Evolutionary conservation across 306 rosid species (phyloP).

Genomic region (Cucurbita pepo): DNA sequence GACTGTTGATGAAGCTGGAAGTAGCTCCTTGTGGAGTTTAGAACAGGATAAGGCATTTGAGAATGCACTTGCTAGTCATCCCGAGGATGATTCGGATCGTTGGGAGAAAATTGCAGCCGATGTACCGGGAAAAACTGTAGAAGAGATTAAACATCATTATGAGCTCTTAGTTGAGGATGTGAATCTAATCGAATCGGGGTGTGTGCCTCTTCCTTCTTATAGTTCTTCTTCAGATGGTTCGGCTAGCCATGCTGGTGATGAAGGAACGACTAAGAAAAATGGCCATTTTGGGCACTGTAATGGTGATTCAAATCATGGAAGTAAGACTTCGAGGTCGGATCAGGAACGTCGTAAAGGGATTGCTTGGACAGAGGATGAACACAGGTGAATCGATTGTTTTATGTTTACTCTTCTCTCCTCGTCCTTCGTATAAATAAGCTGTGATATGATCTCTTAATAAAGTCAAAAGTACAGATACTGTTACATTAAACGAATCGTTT

Average conservation of each 20-base stretch:
- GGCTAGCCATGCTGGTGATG: constrained; percentile 57
- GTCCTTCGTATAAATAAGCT: not conserved
- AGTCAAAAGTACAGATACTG: not conserved
- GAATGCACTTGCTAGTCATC: constrained; percentile 62
- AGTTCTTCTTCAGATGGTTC: constrained; percentile 71
- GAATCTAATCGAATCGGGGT: constrained; percentile 69
- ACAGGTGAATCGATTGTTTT: constrained; percentile 44
- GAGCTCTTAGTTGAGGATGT: constrained; percentile 72
- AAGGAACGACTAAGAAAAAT: constrained; percentile 61
- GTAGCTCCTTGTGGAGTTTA: constrained; percentile 69
- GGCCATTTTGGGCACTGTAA: constrained; percentile 22
- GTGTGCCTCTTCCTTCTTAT: constrained; percentile 69
- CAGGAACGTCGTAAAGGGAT: constrained; percentile 96
- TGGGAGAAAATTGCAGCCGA: constrained; percentile 83
- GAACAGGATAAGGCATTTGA: constrained; percentile 92
- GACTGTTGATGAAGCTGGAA: constrained; percentile 53
- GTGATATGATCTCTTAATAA: not conserved
- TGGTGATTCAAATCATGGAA: constrained; percentile 63
- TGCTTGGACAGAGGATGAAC: constrained; percentile 99
- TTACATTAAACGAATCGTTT: not conserved
- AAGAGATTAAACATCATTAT: constrained; percentile 69
- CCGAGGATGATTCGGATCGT: constrained; percentile 57
- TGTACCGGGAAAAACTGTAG: constrained; percentile 64
- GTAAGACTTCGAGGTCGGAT: constrained; percentile 71
- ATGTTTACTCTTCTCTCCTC: not conserved